Base-by-base conservation (phyloP, 1,284 basidiomycete species). In the Leccinum fallax region DNA sequence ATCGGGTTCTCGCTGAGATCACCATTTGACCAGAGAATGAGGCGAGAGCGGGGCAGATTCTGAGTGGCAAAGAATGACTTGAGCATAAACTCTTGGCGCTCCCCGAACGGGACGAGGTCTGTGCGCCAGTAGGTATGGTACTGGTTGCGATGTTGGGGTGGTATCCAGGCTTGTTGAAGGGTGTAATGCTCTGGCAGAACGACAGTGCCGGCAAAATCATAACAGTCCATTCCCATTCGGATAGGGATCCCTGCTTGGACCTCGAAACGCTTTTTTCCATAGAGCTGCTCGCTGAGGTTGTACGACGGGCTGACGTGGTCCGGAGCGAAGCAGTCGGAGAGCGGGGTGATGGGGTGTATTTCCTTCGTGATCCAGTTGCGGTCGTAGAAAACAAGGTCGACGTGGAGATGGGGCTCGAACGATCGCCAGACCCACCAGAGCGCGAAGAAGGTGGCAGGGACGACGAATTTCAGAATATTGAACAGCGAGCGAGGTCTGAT, bases 11-110 rank as follows among this genome's bases (percentile, higher is more conserved):
- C 62, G 9, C 77, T 76, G 24, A 95, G 80, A 66, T 90, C 87
- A 1, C 91, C 91, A 69, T 97, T 96, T 15, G 94, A 92, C 95
- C 94, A 97, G 16, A 97, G 77, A 40, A 94, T 81, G 63, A 97
- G 80, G 11, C 84, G 85, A 13, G 90, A 84, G 36, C 80, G 77
- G 2, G 75, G 66, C 4, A 89, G 71, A 64, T 92, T 85, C 75
- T 98, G 95, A 6, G 94, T 97, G 3, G 93, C 92, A 67, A 97
- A 91, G 76, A 95, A 95, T 0, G 92, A 93, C 70, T 90, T 89
- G 70, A 98, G 82, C 81, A 95, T 93, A 76, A 86, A 88, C 65
- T 93, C 90, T 73, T 98, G 95, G 19, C 95, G 83, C 54, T 83
- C 81, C 3, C 85, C 86, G 66, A 97, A 90, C 0, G 87, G 80